Base-by-base conservation (phyloP, 257 asterid species). In the Solanum ossicruentum region DNA sequence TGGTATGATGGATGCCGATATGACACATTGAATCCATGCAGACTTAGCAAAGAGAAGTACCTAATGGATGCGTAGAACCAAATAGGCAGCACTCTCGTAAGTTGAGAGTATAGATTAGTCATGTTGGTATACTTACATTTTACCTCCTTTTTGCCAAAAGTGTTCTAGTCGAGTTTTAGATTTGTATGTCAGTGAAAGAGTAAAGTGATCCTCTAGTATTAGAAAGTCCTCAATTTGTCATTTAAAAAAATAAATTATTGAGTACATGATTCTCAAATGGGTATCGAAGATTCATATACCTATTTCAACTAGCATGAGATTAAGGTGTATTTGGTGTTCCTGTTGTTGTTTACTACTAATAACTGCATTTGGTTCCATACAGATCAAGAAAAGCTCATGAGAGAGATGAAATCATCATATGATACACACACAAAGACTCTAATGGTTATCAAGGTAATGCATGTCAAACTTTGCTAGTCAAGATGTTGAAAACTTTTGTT, bases 311-410 rank as follows among this genome's bases (percentile, higher is more conserved):
- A 51, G n/a, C 26, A 13, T 51, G 82, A 4, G 63, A 51, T 52
- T 52, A 47, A 77, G 47, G 26, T 52, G 20, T 17, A 16, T 51
- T 77, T 77, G 26, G 17, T 23, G 47, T 51, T 52, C 21, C 3
- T 75, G 21, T 8, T 51, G 21, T 77, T 32, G 47, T 26, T 77
- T 52, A 77, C 17, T 77, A 17, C 15, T 1, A 77, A 51, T 26
- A 15, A 77, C 82, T 51, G 10, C 63, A 77, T 77, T 77, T 77
- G 13, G 47, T 52, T 36, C 26, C 55, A 7, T 86, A 90, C 95
- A 96, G 99, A 87, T 91, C 89, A 89, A 66, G 95, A 93, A 85
- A 86, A 57, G 77, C 93, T 86, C 71, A 88, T 85, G 65, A 93
- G 89, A 90, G 93, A 90, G 61, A 45, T 91, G 84, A 89, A 93